phyloP scores from a whole-genome alignment of 139 green algal species.

The Chlorella vulgaris region DNA sequence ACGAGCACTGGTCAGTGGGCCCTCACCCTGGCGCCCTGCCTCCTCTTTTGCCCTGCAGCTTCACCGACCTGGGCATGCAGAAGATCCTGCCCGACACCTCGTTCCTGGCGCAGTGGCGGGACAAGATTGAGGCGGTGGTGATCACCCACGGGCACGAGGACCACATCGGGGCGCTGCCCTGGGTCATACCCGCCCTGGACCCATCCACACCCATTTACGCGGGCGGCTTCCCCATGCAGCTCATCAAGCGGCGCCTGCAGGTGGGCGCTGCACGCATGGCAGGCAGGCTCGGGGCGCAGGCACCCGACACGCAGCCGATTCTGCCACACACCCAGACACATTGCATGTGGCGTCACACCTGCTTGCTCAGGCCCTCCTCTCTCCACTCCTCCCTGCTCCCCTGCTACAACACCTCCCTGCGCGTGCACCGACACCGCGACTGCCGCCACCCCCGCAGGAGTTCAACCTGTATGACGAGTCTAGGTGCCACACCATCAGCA shows the following conservation, averaged over 20 bases:
- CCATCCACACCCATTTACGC: slow-evolving; percentile 92
- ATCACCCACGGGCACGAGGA: slow-evolving; percentile 99
- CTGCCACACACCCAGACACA: too few relatives aligned
- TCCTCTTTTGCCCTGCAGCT: slow-evolving; percentile 59
- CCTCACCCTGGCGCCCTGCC: background rate
- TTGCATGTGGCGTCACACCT: too few relatives aligned
- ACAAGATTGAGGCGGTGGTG: slow-evolving; percentile 97
- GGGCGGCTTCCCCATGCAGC: slow-evolving; percentile 91
- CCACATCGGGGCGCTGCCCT: slow-evolving; percentile 96
- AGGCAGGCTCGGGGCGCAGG: background rate
- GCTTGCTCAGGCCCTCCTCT: background rate
- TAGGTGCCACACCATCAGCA: slow-evolving; percentile 78
- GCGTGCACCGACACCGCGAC: too few relatives aligned
- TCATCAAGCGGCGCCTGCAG: slow-evolving; percentile 85
- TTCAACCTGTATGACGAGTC: slow-evolving; percentile 88
- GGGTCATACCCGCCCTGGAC: slow-evolving; percentile 90
- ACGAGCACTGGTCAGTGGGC: too few relatives aligned
- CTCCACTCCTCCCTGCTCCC: too few relatives aligned
- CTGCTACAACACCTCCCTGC: too few relatives aligned
- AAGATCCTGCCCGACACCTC: slow-evolving; percentile 97
- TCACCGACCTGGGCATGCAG: slow-evolving; percentile 95
- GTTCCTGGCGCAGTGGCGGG: slow-evolving; percentile 92
- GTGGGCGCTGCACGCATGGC: background rate
- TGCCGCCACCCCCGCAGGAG: slow-evolving; percentile 63
- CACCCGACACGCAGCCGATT: too few relatives aligned